Percentiles rank a stretch among this genome's conserved stretches.
phyloP scores from a whole-genome alignment of 1,284 basidiomycete species.

The Ustilago loliicola region DNA sequence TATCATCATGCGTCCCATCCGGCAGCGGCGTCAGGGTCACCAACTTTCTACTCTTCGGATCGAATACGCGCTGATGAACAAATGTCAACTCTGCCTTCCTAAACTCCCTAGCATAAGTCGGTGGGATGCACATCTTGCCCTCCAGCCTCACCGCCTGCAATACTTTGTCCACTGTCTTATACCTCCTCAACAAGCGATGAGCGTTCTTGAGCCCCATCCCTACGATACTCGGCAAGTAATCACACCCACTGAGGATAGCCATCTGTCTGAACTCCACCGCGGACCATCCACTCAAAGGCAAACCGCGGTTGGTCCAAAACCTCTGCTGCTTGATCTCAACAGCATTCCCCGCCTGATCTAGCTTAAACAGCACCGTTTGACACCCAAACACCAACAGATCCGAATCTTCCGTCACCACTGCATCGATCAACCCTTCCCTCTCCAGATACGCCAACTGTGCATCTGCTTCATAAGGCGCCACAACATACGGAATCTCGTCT shows the following conservation, averaged over 20 bases:
- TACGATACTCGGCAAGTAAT: slow-evolving; percentile 77
- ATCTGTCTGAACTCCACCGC: slow-evolving; percentile 90
- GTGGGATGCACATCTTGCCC: slow-evolving; percentile 85
- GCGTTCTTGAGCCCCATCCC: slow-evolving; percentile 83
- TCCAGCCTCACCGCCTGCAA: slow-evolving; percentile 84
- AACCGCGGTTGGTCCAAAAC: slow-evolving; percentile 80
- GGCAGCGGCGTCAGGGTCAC: slow-evolving; percentile 63
- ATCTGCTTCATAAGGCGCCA: slow-evolving; percentile 98
- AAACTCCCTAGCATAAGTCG: slow-evolving; percentile 76
- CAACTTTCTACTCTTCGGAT: slow-evolving; percentile 74
- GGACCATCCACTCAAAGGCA: slow-evolving; percentile 88
- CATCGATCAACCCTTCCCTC: slow-evolving; percentile 84
- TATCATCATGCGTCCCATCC: slow-evolving; percentile 44
- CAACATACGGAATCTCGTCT: slow-evolving; percentile 77
- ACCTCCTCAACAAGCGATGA: slow-evolving; percentile 82
- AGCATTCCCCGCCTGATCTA: slow-evolving; percentile 75
- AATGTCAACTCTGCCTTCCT: slow-evolving; percentile 88
- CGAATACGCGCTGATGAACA: slow-evolving; percentile 91
- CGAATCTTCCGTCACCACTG: slow-evolving; percentile 96
- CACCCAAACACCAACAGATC: slow-evolving; percentile 98
- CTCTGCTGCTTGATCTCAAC: slow-evolving; percentile 83
- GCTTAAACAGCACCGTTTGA: slow-evolving; percentile 74
- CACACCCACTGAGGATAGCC: slow-evolving; percentile 97
- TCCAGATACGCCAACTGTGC: slow-evolving; percentile 96
- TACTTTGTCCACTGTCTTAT: slow-evolving; percentile 88